Evolutionary conservation across 192 early-diverging fungal genomes (phyloP).

Genomic region (Coemansia sp.): DNA sequence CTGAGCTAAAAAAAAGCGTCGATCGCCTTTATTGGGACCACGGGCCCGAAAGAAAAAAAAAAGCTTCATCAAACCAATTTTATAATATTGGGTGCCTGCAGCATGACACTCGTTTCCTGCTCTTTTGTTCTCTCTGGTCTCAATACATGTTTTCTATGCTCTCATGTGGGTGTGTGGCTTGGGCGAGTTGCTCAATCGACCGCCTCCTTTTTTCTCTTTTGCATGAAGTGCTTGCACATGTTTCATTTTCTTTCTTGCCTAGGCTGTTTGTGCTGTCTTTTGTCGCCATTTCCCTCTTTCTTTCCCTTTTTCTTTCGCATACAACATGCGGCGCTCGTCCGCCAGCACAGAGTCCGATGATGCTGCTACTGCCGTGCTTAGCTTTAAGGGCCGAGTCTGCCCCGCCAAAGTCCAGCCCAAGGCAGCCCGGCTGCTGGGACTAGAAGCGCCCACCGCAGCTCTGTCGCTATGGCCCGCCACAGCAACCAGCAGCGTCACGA

Average conservation of each 20-base stretch:
- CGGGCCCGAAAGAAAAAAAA: not conserved
- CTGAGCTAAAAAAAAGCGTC: conserved; percentile 10
- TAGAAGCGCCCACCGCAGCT: not conserved
- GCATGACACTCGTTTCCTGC: not conserved
- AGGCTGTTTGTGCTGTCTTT: not conserved
- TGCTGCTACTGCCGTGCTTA: not conserved
- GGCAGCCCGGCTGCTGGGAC: conserved; percentile 43
- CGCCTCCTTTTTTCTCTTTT: conserved; percentile 2
- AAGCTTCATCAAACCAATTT: not conserved
- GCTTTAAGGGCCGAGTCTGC: not conserved
- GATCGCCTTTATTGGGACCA: not conserved
- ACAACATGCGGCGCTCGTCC: conserved; percentile 6
- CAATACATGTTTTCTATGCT: not conserved
- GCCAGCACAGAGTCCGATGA: not conserved
- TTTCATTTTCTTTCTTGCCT: not conserved
- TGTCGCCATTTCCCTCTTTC: not conserved
- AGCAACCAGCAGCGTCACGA: not conserved
- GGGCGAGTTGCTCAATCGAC: not conserved
- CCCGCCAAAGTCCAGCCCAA: conserved; percentile 22
- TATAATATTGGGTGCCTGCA: not conserved
- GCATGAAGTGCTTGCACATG: not conserved
- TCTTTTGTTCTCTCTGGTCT: not conserved
- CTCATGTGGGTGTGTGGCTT: not conserved
- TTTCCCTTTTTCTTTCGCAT: not conserved
- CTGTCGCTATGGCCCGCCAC: not conserved